A percentile compares a stretch with the other conserved stretches of the same genome.
These are phyloP conservation scores for Vitis cinerea DNA, from an alignment of 164 flowering plant species.

Conservation along the genomic window DNA sequence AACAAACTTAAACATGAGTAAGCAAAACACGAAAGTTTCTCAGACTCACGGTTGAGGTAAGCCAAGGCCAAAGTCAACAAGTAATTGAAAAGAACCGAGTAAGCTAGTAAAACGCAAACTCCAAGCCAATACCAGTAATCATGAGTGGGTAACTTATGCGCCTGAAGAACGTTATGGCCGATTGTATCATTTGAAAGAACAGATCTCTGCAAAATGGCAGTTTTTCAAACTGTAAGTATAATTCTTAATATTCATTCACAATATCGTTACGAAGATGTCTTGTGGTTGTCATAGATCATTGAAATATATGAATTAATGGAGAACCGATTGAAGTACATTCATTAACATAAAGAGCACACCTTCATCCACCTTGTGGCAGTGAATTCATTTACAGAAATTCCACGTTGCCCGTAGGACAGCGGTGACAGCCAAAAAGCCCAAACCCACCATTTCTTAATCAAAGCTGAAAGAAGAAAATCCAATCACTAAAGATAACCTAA, in stretches of 20 bases:
- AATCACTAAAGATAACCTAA: not conserved
- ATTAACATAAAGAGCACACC: conserved; percentile 39
- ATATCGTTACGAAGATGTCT: too few species aligned
- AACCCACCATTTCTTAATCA: conserved; percentile 77
- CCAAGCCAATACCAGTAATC: conserved; percentile 88
- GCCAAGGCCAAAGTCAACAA: conserved; percentile 61
- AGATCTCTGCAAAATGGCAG: conserved; percentile 46
- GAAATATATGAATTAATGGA: too few species aligned
- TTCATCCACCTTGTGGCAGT: conserved; percentile 76
- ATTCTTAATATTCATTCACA: not conserved
- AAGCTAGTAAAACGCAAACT: conserved; percentile 52
- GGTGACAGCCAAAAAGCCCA: conserved; percentile 96
- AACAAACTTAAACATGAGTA: not conserved
- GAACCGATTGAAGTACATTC: not conserved
- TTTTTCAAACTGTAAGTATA: conserved; percentile 4
- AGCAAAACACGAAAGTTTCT: not conserved
- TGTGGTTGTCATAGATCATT: too few species aligned
- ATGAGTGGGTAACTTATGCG: conserved; percentile 45
- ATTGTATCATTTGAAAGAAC: conserved; percentile 36
- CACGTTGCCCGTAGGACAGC: conserved; percentile 74
- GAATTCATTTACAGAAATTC: conserved; percentile 85
- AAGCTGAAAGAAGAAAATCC: conserved; percentile 30
- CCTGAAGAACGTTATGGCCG: conserved; percentile 56
- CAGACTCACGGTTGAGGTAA: conserved; percentile 71
- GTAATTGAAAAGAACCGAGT: conserved; percentile 58